Evolutionary conservation across 2,329 filamentous ascomycete species (phyloP).

Genomic region (Colletotrichum euphorbiae): DNA sequence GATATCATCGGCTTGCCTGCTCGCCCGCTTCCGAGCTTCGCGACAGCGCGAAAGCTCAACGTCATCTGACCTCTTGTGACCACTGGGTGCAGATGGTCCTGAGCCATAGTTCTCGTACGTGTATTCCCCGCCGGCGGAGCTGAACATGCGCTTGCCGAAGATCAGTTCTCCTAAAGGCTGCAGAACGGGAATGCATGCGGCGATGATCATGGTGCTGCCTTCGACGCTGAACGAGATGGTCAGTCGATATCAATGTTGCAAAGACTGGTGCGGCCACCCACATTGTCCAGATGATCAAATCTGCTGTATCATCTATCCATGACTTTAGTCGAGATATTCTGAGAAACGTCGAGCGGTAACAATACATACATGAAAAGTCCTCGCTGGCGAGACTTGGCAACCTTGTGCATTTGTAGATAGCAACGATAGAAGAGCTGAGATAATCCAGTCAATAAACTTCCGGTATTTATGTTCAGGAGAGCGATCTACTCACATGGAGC

Average conservation of each 20-base stretch:
- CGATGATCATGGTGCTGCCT: conserved; percentile 50
- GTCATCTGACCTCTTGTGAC: neutral
- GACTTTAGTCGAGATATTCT: too few relatives aligned
- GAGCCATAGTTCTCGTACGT: conserved; percentile 24
- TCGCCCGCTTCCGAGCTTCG: neutral
- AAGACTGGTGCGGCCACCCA: conserved; percentile 41
- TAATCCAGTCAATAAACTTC: too few relatives aligned
- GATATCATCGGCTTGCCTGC: neutral
- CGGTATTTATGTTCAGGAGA: neutral
- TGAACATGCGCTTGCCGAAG: conserved; percentile 38
- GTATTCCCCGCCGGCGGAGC: conserved; percentile 10
- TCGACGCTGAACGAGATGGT: conserved; percentile 44
- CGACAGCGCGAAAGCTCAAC: neutral
- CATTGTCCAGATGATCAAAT: conserved; percentile 60
- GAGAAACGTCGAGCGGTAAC: neutral
- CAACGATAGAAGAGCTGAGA: conserved; percentile 43
- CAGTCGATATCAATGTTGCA: neutral
- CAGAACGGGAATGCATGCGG: conserved; percentile 50
- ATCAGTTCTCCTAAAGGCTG: conserved; percentile 44
- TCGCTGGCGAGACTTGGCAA: conserved; percentile 45
- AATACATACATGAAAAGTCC: conserved; percentile 43
- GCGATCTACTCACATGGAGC: conserved; percentile 48
- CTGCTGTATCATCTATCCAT: conserved; percentile 49
- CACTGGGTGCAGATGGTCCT: neutral
- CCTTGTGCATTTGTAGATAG: conserved; percentile 51